Evolutionary conservation across 2,329 filamentous ascomycete genomes (phyloP).

Genomic region (Arthrobotrys sinensis): DNA sequence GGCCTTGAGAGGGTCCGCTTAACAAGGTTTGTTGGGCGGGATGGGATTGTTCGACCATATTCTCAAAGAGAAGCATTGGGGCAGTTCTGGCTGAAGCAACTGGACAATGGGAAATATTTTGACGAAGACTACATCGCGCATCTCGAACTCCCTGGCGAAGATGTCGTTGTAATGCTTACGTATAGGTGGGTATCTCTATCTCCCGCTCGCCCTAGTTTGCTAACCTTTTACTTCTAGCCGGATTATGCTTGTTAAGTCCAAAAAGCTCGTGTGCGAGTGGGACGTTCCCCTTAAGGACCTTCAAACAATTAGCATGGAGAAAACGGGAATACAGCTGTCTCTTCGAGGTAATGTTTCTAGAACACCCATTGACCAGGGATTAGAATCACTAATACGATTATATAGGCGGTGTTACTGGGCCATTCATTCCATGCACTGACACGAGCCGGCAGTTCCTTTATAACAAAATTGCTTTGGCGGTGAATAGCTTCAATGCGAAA

Average conservation of each 20-base stretch:
- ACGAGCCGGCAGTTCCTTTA: slow-evolving; percentile 55
- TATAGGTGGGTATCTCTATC: slow-evolving; percentile 71
- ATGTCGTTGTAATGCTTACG: slow-evolving; percentile 90
- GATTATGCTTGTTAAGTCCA: slow-evolving; percentile 90
- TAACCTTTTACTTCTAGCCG: slow-evolving; percentile 67
- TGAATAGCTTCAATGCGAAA: slow-evolving; percentile 63
- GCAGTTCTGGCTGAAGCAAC: slow-evolving; percentile 98
- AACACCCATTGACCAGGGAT: not conserved
- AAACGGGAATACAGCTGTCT: slow-evolving; percentile 90
- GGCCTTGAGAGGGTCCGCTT: slow-evolving; percentile 95
- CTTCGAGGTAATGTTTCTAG: slow-evolving; percentile 81
- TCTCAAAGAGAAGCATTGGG: slow-evolving; percentile 94
- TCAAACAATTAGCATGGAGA: slow-evolving; percentile 96
- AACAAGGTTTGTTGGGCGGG: slow-evolving; percentile 89
- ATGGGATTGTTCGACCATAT: slow-evolving; percentile 95
- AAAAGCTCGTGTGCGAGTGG: slow-evolving; percentile 91
- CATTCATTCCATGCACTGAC: slow-evolving; percentile 58
- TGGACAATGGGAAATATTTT: slow-evolving; percentile 98
- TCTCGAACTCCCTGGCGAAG: slow-evolving; percentile 88
- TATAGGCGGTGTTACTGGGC: slow-evolving; percentile 55
- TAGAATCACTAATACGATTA: not conserved
- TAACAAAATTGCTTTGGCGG: slow-evolving; percentile 64
- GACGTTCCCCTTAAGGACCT: slow-evolving; percentile 96
- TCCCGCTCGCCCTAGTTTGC: not conserved
- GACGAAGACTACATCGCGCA: slow-evolving; percentile 98